Percentiles rank a stretch among this genome's conserved stretches.
Conservation (phyloP, 805 yeast species). For the Huiozyma naganishii region DNA sequence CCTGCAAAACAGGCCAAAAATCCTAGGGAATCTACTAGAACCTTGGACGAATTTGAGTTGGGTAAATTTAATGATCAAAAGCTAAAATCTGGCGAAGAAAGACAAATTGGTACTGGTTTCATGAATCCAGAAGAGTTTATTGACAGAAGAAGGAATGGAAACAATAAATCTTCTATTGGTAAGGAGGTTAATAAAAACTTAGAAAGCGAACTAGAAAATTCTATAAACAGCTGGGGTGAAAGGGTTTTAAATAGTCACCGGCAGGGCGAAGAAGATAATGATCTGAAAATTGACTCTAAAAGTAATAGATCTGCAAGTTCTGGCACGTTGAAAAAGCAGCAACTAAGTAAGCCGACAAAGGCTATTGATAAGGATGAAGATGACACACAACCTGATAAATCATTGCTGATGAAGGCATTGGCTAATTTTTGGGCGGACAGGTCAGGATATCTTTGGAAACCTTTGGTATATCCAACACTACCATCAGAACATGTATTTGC, state of each 20-base stretch:
- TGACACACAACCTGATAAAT: conserved; percentile 46
- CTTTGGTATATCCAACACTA: conserved; percentile 67
- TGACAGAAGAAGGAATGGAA: not conserved
- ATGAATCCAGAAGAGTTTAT: not conserved
- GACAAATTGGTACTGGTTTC: not conserved
- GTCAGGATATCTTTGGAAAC: conserved; percentile 91
- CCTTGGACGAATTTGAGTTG: not conserved
- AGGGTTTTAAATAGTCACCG: conserved; percentile 8
- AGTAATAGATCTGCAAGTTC: too few relatives aligned
- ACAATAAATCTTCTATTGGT: conserved; percentile 1
- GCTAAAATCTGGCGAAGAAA: not conserved
- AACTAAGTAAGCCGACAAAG: conserved; percentile 14
- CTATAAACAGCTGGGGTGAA: conserved; percentile 26
- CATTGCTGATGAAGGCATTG: conserved; percentile 70
- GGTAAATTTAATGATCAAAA: not conserved
- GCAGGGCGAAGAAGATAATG: not conserved
- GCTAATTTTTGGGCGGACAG: conserved; percentile 96
- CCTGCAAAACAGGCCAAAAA: not conserved
- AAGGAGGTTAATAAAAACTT: conserved; percentile 13
- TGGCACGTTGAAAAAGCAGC: conserved; percentile 9
- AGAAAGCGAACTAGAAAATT: conserved; percentile 22
- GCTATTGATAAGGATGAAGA: conserved; percentile 19
- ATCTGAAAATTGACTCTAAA: not conserved
- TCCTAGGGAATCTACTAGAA: conserved; percentile 7
- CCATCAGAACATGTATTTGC: conserved; percentile 84